Base-by-base conservation (phyloP, 106 monocot species). In the Dendrobium officinale region DNA sequence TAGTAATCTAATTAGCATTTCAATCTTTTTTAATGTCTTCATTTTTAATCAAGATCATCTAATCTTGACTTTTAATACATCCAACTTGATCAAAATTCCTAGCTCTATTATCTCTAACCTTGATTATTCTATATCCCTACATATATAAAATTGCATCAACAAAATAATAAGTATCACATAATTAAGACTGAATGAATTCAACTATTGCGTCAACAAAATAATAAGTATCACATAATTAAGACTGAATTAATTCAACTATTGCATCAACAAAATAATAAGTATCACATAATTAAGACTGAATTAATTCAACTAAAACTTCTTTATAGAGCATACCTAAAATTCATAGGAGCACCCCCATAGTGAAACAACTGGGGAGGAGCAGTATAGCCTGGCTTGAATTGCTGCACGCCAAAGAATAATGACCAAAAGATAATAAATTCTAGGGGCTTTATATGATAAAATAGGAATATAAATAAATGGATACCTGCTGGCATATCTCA, bases 401-500 rank as follows among this genome's bases (percentile, higher is more conserved):
- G 81, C 89, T 89, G 81, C 40, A 79, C 31, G 7, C 68, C 44
- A 78, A 72, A 24, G 19, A 75, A 77, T 22, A 27, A 77, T 55
- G 54, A 55, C 4, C 22, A 18, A 42, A 74, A 75, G 40, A 40
- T 42, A 42, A 18, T 24, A 2, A 1, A 75, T 33, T 13, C 10
- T 9, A 54, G 19, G 72, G 10, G 26, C 24, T 54, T 49, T 20
- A 40, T 33, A 42, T 41, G 42, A 5, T 5, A 47, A 77, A 22
- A 22, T 42, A 37, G 7, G 75, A 75, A 66, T n/a, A 27, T 59
- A 33, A 55, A 37, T 42, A 44, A 67, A 59, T 24, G 8, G 49
- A 16, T 54, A 89, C 86, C 86, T 89, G 77, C 29, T 84, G 84
- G 77, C 89, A 89, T 49, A 89, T 89, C 80, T 89, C 89, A 79